Base-by-base conservation (phyloP, 1,284 basidiomycete species). In the Ustilago cynodontis region DNA sequence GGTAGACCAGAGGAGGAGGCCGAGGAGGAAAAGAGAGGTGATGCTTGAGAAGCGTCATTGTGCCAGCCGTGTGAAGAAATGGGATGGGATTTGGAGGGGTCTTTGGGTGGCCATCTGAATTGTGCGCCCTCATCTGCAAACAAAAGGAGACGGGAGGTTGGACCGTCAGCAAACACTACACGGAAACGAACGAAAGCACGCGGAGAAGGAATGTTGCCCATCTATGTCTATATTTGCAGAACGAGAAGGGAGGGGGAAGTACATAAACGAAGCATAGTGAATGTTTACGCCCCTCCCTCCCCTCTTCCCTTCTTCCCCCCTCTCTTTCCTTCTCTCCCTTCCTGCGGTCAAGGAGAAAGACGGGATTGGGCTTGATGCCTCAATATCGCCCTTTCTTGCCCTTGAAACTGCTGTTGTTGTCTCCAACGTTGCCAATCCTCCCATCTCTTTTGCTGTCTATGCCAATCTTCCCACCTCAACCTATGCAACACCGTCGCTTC, bases 51-150 rank as follows among this genome's bases (percentile, higher is more conserved):
- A 7, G 24, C 47, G 54, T 67, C 65, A 5, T 20, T 43, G 5
- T 24, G 7, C 65, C 65, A 67, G 9, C 65, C 54, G 31, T 58
- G 62, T 16, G 45, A 11, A 4, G 26, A n/a, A 13, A 18, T 2
- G 9, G 50, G 2, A 16, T 37, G 49, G 9, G 54, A n/a, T 51
- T 59, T 61, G 37, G 59, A 35, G 0, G 87, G 87, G 74, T 89
- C 88, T 47, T 87, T 85, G 0, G 89, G 89, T 14, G 89, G 89
- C 89, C 89, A 90, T 55, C 78, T 53, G 70, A 87, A 87, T 74
- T 88, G 88, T 8, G 83, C 85, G 31, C 82, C 65, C 14, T 80
- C 61, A 53, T 87, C 88, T 88, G 82, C 13, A 29, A 2, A 5
- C 26, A 13, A 28, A 8, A 28, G 8, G 16, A 35, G 14, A 39